phyloP scores from a whole-genome alignment of 768 basidiomycete genomes.

The Pulveroboletus frians region DNA sequence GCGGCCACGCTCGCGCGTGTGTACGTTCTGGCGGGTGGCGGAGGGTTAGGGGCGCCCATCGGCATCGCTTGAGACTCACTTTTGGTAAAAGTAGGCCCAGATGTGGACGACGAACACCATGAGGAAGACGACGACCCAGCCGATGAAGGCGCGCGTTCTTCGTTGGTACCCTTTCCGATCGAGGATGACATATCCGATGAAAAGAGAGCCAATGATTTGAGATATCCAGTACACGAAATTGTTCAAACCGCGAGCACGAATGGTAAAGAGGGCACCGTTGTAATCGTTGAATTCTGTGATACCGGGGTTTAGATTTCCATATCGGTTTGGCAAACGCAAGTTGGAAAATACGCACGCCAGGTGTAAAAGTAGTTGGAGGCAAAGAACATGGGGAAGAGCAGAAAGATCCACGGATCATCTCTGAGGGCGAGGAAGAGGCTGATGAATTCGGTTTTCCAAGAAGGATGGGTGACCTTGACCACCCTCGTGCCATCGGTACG shows the following conservation, averaged over 20 bases:
- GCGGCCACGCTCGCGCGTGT: conserved; percentile 45
- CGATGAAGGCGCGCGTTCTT: conserved; percentile 63
- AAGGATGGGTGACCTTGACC: conserved; percentile 53
- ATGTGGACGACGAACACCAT: conserved; percentile 68
- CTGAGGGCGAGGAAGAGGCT: conserved; percentile 63
- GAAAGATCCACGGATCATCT: conserved; percentile 65
- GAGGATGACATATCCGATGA: conserved; percentile 61
- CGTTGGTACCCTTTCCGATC: conserved; percentile 54
- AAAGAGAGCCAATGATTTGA: conserved; percentile 71
- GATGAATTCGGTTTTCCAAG: conserved; percentile 70
- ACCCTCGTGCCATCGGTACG: conserved; percentile 73
- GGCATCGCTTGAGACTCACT: conserved; percentile 33
- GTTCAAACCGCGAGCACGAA: conserved; percentile 74
- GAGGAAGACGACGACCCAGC: conserved; percentile 59
- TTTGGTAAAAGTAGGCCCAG: conserved; percentile 79
- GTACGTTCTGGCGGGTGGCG: conserved; percentile 34
- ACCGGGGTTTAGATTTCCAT: not conserved
- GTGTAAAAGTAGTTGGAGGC: conserved; percentile 83
- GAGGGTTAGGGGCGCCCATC: not conserved
- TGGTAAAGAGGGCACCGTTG: conserved; percentile 74
- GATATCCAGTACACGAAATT: conserved; percentile 75
- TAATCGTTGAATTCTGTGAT: conserved; percentile 74
- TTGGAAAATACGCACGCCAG: conserved; percentile 52
- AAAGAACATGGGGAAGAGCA: conserved; percentile 83
- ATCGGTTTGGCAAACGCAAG: not conserved